Evolutionary conservation across 2,329 filamentous ascomycete species (phyloP).

Genomic region (Claviceps paspali): DNA sequence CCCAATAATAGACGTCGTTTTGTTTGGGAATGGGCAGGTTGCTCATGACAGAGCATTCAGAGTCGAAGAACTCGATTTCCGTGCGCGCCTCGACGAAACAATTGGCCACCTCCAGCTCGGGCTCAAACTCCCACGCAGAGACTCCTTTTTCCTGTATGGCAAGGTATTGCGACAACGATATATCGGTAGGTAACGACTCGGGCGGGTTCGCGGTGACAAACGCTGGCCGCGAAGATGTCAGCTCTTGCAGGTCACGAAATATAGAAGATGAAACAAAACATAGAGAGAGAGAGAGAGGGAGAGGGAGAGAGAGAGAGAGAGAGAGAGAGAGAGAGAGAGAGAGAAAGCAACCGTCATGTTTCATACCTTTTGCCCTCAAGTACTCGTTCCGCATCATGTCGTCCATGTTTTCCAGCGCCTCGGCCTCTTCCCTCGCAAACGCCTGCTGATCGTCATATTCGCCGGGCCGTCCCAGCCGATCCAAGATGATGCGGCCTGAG

Average conservation of each 20-base stretch:
- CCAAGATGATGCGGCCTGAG: slow-evolving; percentile 78
- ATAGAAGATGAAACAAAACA: too few species aligned
- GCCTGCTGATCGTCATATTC: slow-evolving; percentile 98
- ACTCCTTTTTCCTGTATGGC: slow-evolving; percentile 99
- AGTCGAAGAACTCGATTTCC: slow-evolving; percentile 98
- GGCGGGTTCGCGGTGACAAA: slow-evolving; percentile 90
- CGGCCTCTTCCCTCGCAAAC: slow-evolving; percentile 83
- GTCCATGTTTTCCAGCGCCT: slow-evolving; percentile 90
- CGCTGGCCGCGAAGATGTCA: slow-evolving; percentile 40
- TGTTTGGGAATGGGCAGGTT: slow-evolving; percentile 96
- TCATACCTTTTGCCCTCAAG: slow-evolving; percentile 84
- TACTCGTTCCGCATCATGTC: slow-evolving; percentile 85
- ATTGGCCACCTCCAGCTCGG: slow-evolving; percentile 96
- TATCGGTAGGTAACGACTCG: slow-evolving; percentile 90
- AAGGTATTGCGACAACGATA: slow-evolving; percentile 91
- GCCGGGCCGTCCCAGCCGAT: slow-evolving; percentile 81
- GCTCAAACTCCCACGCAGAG: slow-evolving; percentile 99
- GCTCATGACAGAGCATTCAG: slow-evolving; percentile 91
- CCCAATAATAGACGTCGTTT: slow-evolving; percentile 99
- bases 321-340: slow-evolving; percentile 8
- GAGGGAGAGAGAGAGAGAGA: too few species aligned
- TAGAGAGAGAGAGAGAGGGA: too few species aligned
- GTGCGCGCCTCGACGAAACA: slow-evolving; percentile 95
- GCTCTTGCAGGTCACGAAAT: too few species aligned
- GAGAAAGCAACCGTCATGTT: too few species aligned